These are phyloP conservation scores for Aphanomyces astaci DNA, from an alignment of 352 stramenopile genomes.

Conservation along the genomic window DNA sequence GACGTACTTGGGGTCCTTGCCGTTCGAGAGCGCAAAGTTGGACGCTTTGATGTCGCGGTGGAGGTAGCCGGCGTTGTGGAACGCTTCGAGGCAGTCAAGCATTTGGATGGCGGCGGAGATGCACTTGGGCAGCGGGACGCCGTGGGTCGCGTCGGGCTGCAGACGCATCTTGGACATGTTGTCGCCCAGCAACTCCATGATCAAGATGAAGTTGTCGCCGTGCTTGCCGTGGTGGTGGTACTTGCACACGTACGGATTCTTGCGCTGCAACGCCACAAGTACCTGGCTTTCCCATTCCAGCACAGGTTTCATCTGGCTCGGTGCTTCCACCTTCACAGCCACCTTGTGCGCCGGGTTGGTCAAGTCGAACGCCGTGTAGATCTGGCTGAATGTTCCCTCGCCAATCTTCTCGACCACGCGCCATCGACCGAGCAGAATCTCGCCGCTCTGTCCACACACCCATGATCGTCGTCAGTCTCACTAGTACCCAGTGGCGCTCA, in stretches of 20 bases:
- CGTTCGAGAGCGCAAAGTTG: conserved; percentile 70
- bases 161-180: conserved; percentile 85
- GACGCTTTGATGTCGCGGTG: conserved; percentile 86
- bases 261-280: conserved; percentile 74
- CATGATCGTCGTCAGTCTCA: neutral
- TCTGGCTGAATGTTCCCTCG: conserved; percentile 85
- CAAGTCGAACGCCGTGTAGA: conserved; percentile 78
- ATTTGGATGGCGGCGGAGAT: conserved; percentile 69
- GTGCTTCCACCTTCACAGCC: conserved; percentile 79
- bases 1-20: conserved; percentile 34
- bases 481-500: neutral
- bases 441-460: conserved; percentile 41
- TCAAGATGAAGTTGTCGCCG: conserved; percentile 75
- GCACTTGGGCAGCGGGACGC: conserved; percentile 61
- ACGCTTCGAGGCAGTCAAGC: conserved; percentile 81
- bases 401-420: conserved; percentile 84
- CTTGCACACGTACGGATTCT: conserved; percentile 64
- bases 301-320: conserved; percentile 78
- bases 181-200: conserved; percentile 83
- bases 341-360: conserved; percentile 57
- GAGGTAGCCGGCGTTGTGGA: conserved; percentile 79
- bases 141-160: conserved; percentile 68
- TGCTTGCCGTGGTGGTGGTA: conserved; percentile 83
- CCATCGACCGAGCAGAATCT: conserved; percentile 76
- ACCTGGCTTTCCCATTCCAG: conserved; percentile 85